These are phyloP conservation scores for Fusarium illudens DNA, from an alignment of 2,329 filamentous ascomycete species.

Conservation along the genomic window DNA sequence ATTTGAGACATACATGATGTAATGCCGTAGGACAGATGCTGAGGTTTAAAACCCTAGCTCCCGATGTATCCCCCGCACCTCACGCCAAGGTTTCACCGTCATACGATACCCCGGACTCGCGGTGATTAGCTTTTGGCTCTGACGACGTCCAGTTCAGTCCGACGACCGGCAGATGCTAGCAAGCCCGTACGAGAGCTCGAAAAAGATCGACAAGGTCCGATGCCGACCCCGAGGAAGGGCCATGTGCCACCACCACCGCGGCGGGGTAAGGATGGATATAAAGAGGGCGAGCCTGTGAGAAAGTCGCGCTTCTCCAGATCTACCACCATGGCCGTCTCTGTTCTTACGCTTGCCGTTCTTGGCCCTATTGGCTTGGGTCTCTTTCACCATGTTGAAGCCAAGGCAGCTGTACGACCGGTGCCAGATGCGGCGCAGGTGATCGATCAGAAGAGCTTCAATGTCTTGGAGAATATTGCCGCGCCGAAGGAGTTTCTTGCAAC, in stretches of 20 bases:
- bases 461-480: conserved; percentile 27
- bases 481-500: conserved; percentile 28
- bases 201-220: not conserved
- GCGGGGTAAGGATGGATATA: conserved; percentile 1
- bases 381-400: not conserved
- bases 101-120: not conserved
- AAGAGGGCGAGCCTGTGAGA: not conserved
- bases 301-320: not conserved
- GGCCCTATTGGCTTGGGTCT: not conserved
- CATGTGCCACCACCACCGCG: not conserved
- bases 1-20: not conserved
- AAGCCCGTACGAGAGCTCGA: not conserved
- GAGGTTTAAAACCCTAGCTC: not conserved
- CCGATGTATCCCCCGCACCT: not conserved
- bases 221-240: not conserved
- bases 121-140: not conserved
- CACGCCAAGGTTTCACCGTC: not conserved
- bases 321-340: not conserved
- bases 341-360: not conserved
- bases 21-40: not conserved
- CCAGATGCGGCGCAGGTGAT: conserved; percentile 34
- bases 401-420: not conserved
- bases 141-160: not conserved
- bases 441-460: conserved; percentile 37
- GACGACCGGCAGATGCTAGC: not conserved